Evolutionary conservation across 2,329 filamentous ascomycete species (phyloP).

Genomic region (Colletotrichum spinosum): DNA sequence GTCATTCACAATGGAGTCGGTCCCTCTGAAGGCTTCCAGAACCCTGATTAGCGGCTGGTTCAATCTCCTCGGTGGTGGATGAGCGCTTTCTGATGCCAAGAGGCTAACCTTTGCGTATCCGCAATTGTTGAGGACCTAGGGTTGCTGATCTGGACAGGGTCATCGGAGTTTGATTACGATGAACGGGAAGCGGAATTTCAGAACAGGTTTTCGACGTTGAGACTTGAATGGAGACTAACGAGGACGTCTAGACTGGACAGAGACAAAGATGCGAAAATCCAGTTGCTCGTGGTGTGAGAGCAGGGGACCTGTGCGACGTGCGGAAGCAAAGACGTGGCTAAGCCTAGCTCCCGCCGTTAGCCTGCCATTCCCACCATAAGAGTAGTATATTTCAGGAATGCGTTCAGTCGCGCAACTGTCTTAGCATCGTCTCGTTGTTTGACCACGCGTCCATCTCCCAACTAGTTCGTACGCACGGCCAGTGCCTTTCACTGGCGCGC

Average conservation of each 20-base stretch:
- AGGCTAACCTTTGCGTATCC: not conserved
- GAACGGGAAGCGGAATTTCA: too few species aligned
- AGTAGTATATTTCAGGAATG: slow-evolving; percentile 20
- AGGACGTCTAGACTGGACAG: slow-evolving; percentile 1
- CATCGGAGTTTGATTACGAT: too few species aligned
- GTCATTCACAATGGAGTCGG: too few species aligned
- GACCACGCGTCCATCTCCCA: not conserved
- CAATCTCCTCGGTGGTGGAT: not conserved
- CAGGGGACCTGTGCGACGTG: slow-evolving; percentile 13
- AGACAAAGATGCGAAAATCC: not conserved
- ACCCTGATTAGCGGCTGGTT: not conserved
- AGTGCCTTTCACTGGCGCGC: too few species aligned
- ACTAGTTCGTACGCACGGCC: not conserved
- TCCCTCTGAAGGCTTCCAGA: too few species aligned
- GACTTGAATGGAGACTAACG: not conserved
- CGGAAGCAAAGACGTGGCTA: not conserved
- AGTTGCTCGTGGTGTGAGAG: not conserved
- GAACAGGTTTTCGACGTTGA: too few species aligned
- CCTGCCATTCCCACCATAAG: not conserved
- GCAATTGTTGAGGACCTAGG: slow-evolving; percentile 22
- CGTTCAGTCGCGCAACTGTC: slow-evolving; percentile 14
- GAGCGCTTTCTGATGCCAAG: not conserved
- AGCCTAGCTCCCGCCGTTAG: slow-evolving; percentile 17
- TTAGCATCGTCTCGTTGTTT: slow-evolving; percentile 6
- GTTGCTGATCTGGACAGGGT: too few species aligned